phyloP scores from a whole-genome alignment of 2,329 filamentous ascomycete species.

The Scedosporium dehoogii region DNA sequence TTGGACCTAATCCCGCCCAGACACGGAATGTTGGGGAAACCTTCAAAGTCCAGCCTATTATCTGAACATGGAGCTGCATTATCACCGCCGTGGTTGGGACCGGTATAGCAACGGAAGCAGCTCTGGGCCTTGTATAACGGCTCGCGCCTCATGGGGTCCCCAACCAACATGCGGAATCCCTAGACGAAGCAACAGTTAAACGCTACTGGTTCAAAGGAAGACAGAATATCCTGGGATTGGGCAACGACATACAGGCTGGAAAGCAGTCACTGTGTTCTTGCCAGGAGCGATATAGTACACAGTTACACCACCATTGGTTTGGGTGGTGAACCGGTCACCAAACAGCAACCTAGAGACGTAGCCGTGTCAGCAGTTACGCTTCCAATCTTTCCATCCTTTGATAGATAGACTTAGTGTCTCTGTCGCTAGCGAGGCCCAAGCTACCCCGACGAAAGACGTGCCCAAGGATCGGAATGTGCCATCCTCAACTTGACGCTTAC shows the following conservation, averaged over 20 bases:
- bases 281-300: constrained; percentile 28
- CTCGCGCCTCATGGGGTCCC: constrained; percentile 24
- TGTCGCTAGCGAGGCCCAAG: no score
- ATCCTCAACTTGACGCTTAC: neutral
- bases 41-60: constrained; percentile 33
- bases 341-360: constrained; percentile 36
- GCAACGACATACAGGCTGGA: constrained; percentile 30
- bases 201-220: neutral
- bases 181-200: constrained; percentile 9
- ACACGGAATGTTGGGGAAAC: constrained; percentile 30
- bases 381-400: neutral
- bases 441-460: no score
- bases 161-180: constrained; percentile 38
- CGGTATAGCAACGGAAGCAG: constrained; percentile 37
- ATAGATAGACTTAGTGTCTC: neutral
- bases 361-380: no score
- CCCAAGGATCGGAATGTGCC: no score
- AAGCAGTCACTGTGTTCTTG: constrained; percentile 26
- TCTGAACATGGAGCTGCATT: constrained; percentile 38
- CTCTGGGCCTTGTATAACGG: constrained; percentile 27
- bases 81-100: constrained; percentile 32
- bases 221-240: neutral
- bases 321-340: constrained; percentile 42
- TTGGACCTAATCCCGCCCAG: constrained; percentile 45
- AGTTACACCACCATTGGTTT: constrained; percentile 25